Evolutionary conservation across 306 rosid species (phyloP).

Genomic region (Inga oerstediana): DNA sequence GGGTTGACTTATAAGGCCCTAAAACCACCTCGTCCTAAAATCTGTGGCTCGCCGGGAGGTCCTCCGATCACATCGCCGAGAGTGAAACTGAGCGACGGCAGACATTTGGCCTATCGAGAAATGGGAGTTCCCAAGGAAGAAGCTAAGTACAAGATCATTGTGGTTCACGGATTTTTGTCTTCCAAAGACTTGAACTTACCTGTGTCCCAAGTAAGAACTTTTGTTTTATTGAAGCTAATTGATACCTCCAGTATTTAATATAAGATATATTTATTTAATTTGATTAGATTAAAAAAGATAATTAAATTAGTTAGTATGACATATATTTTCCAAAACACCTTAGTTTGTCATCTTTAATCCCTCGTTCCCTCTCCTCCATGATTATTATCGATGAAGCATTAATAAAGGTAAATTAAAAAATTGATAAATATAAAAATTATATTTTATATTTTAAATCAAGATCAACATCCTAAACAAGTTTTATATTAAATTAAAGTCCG

Average conservation of each 20-base stretch:
- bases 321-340: no score
- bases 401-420: no score
- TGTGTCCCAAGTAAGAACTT: conserved; percentile 54
- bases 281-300: no score
- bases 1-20: conserved; percentile 60
- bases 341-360: no score
- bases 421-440: no score
- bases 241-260: no score
- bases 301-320: no score
- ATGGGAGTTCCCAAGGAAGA: conserved; percentile 68
- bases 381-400: no score
- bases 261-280: no score
- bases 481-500: no score
- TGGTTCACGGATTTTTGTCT: conserved; percentile 59
- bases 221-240: neutral
- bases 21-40: conserved; percentile 66
- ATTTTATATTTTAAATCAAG: no score
- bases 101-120: conserved; percentile 81
- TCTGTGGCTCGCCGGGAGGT: conserved; percentile 64
- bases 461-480: no score
- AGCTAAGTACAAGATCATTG: conserved; percentile 68
- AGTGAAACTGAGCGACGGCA: conserved; percentile 70
- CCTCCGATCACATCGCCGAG: conserved; percentile 70
- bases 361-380: rapidly evolving
- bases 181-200: conserved; percentile 62